Evolutionary conservation across 2,329 filamentous ascomycete species (phyloP), one percentile per base, ranked within the genome.

Genomic region (Ophiostoma novo-ulmi): DNA sequence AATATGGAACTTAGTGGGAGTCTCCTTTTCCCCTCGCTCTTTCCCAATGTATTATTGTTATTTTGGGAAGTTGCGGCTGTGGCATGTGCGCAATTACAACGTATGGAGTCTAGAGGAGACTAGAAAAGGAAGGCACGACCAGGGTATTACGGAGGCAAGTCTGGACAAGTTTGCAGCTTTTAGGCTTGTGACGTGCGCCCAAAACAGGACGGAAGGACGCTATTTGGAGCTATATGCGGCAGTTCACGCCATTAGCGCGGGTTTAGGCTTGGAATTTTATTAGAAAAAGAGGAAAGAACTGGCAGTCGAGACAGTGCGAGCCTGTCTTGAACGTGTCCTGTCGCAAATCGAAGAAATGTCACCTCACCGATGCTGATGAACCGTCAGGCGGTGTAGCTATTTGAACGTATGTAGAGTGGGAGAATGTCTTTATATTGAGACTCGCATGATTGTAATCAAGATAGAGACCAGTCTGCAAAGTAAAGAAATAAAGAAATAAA

Each of bases 61-160:
- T 69, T 71, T 65, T 70, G 70, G 68, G 39, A 44, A 64, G 65
- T 58, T 38, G 70, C 68, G 69, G 39, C 68, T 63, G 52, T 72
- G 71, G 69, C 69, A 72, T 69, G 69, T 71, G 67, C 67, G 58
- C 66, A 65, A 70, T 67, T 67, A 35, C 38, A 64, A 39, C 26
- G 65, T 22, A 22, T 63, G 58, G 61, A 48, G 58, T 26, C 67
- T 39, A 39, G 31, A 3, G 3, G 31, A n/a, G 13, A 5, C 26
- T 22, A 31, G 31, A 31, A 31, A 4, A 31, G 44, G 38, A 39
- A 39, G 44, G 44, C 44, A 48, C 7, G 22, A 22, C 61, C 17
- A 64, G 61, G 61, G 20, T 64, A 31, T 61, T 14, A 61, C 58
- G 31, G 67, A 44, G 41, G 31, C 67, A 67, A 11, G 8, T 41